These are phyloP conservation scores for Adenanthera pavonina DNA, from an alignment of 306 rosid species.

Conservation along the genomic window DNA sequence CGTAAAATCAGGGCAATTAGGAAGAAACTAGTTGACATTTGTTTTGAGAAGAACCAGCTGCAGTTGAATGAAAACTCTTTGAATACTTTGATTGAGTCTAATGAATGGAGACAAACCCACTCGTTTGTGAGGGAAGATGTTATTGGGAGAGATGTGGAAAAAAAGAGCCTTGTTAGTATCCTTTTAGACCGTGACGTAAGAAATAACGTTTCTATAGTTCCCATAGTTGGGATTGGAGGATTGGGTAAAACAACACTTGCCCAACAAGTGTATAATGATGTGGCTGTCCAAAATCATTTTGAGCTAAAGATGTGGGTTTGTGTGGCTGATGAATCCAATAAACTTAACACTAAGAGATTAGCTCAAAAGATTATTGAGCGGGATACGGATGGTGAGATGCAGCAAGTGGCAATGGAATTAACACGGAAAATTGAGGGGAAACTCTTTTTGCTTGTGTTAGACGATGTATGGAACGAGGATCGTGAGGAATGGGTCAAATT, in stretches of 20 bases:
- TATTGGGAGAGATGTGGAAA: neutral
- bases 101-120: too few species aligned
- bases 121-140: neutral
- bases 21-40: neutral
- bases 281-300: neutral
- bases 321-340: slow-evolving; percentile 2
- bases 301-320: slow-evolving; percentile 33
- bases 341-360: neutral
- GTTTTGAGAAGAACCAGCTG: too few species aligned
- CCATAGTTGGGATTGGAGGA: slow-evolving; percentile 28
- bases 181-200: neutral
- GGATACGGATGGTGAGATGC: neutral
- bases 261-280: neutral
- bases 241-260: slow-evolving; percentile 39
- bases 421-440: neutral
- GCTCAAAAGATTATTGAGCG: neutral
- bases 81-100: too few species aligned
- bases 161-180: neutral
- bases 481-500: neutral
- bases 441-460: slow-evolving; percentile 21
- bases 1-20: neutral
- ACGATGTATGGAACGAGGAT: slow-evolving; percentile 15
- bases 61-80: too few species aligned
- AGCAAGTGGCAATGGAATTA: neutral
- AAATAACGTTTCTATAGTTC: neutral